These are phyloP conservation scores for Teunomyces tritomae DNA, from an alignment of 805 yeast genomes.

Conservation along the genomic window DNA sequence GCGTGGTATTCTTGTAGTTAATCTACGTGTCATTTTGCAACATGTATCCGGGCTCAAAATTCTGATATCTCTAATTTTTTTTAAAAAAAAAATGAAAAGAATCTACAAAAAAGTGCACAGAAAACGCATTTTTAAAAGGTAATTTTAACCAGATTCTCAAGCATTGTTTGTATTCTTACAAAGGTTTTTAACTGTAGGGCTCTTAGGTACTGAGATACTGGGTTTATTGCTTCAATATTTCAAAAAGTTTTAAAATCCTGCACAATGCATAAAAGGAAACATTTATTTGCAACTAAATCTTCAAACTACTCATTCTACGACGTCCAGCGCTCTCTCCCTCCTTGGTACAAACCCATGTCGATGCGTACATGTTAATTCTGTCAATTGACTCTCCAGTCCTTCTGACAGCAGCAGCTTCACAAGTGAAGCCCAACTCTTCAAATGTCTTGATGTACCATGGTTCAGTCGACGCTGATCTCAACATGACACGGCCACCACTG, in stretches of 20 bases:
- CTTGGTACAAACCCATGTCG: constrained; percentile 82
- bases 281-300: constrained; percentile 17
- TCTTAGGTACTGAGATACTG: too few species aligned
- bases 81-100: not conserved
- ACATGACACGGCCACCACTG: constrained; percentile 69
- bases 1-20: not conserved
- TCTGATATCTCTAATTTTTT: not conserved
- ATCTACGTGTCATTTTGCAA: not conserved
- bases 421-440: constrained; percentile 63
- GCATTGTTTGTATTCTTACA: too few species aligned
- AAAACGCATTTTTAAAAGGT: too few species aligned
- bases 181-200: too few species aligned
- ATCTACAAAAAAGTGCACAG: not conserved
- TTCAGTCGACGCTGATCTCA: constrained; percentile 67
- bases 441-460: constrained; percentile 80
- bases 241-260: not conserved
- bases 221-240: too few species aligned
- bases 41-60: not conserved
- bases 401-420: constrained; percentile 70
- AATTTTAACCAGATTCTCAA: too few species aligned
- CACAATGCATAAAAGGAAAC: not conserved
- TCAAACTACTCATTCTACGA: constrained; percentile 51
- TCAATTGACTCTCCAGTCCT: constrained; percentile 64
- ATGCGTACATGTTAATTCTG: constrained; percentile 83
- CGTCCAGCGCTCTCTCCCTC: constrained; percentile 12